A percentile compares a stretch with the other conserved stretches of the same genome.
Conservation (phyloP, 495 filamentous ascomycete species). For the Penicillium riverlandense region DNA sequence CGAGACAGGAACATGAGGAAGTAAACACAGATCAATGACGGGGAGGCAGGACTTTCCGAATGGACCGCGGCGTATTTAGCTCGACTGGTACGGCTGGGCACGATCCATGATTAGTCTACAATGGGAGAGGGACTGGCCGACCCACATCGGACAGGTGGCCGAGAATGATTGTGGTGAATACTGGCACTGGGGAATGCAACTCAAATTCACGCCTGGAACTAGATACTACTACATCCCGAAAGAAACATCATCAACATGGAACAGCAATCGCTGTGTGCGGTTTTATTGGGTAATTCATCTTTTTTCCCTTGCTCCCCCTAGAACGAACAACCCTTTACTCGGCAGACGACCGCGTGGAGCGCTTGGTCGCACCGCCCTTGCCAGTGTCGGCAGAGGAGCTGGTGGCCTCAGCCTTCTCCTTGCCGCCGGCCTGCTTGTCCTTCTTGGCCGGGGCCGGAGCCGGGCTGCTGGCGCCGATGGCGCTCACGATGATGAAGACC, state of each 20-base stretch:
- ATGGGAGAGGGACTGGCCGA: too few species aligned
- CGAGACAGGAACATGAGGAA: too few species aligned
- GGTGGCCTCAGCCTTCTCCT: conserved; percentile 75
- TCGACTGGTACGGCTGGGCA: too few species aligned
- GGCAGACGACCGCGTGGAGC: conserved; percentile 52
- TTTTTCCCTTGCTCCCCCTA: not conserved
- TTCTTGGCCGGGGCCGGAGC: conserved; percentile 54
- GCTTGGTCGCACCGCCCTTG: conserved; percentile 61
- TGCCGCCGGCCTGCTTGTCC: conserved; percentile 66
- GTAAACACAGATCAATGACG: too few species aligned
- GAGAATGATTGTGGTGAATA: too few species aligned
- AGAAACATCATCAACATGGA: conserved; percentile 4
- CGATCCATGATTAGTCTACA: too few species aligned
- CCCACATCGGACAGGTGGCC: too few species aligned
- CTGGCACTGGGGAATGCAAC: not conserved
- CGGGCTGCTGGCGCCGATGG: conserved; percentile 45
- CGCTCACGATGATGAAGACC: conserved; percentile 58
- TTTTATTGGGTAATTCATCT: conserved; percentile 6
- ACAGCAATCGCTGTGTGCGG: conserved; percentile 4
- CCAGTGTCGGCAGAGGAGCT: conserved; percentile 57
- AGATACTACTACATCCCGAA: conserved; percentile 12
- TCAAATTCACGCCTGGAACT: conserved; percentile 8
- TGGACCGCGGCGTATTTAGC: too few species aligned
- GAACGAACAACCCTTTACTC: conserved; percentile 21
- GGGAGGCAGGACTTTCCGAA: too few species aligned